Evolutionary conservation across 1,139 yeast genomes (phyloP), one percentile per base, ranked within the genome.

Genomic region (Suhomyces maxii): DNA sequence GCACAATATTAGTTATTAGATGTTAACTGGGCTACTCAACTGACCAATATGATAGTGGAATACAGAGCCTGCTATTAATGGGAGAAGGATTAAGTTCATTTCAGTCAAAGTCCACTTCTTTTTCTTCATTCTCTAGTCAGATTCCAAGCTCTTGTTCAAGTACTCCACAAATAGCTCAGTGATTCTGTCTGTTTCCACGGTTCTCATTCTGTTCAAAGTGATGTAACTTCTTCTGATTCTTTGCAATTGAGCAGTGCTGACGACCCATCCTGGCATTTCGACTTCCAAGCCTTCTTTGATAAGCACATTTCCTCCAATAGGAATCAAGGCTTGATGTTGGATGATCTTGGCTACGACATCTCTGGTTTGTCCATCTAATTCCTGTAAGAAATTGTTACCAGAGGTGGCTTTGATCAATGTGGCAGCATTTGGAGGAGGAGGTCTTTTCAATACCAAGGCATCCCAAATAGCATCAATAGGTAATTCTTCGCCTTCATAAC

Each of bases 181-280:
- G 36, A 91, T 87, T 57, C 96, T 71, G 39, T 77, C 82, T 18
- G 73, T 62, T 49, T 87, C 93, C 18, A 84, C 73, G 37, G 84
- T 82, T 59, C 96, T 77, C 77, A 90, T 82, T 57, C 89, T 79
- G 63, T 93, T 90, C 60, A 93, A 73, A 31, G 82, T 74, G 31
- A 91, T 81, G 62, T 86, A 93, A 26, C 91, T 85, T 54, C 99
- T 76, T 63, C 97, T 77, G 26, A 88, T 76, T 51, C 98, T 75
- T 59, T 91, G 97, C 45, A 93, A 65, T 56, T 87, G 90, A 0
- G 97, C 89, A 34, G 86, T 72, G 11, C 90, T 80, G 9, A 89
- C 82, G 2, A 76, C 67, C 9, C 73, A 72, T 3, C 82, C 63
- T 0, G 97, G 97, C 60, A 91, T 68, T 11, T 79, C 80, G 3